A percentile compares a stretch with the other conserved stretches of the same genome.
Conservation (phyloP, 2,329 filamentous ascomycete genomes). For the Colletotrichum zoysiae region DNA sequence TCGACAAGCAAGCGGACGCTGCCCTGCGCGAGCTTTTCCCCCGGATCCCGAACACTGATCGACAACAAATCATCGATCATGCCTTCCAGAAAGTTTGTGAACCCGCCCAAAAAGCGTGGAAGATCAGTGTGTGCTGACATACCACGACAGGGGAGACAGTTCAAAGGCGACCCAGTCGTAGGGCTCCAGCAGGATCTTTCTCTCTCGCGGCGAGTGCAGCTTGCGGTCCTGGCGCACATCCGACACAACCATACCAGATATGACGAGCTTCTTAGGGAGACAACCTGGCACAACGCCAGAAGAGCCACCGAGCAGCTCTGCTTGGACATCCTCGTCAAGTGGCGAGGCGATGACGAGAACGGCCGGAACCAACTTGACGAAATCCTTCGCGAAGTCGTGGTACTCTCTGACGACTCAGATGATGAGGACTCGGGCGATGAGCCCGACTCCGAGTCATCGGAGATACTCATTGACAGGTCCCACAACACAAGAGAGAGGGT, state of each 20-base stretch:
- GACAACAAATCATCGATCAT: slow-evolving; percentile 71
- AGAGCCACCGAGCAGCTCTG: slow-evolving; percentile 72
- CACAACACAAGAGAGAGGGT: slow-evolving; percentile 18
- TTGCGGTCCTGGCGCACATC: slow-evolving; percentile 76
- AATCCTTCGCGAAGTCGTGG: slow-evolving; percentile 74
- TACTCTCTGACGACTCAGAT: slow-evolving; percentile 70
- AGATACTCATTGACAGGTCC: slow-evolving; percentile 43
- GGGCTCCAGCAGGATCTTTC: slow-evolving; percentile 68
- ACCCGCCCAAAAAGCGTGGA: neutral
- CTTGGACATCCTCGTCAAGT: slow-evolving; percentile 76
- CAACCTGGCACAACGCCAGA: slow-evolving; percentile 69
- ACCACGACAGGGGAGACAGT: slow-evolving; percentile 59
- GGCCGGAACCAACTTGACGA: slow-evolving; percentile 76
- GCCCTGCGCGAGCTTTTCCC: slow-evolving; percentile 74
- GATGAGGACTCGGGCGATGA: slow-evolving; percentile 53
- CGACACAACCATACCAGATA: slow-evolving; percentile 76
- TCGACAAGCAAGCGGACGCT: slow-evolving; percentile 72
- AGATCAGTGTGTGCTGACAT: slow-evolving; percentile 6
- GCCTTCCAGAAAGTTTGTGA: slow-evolving; percentile 71
- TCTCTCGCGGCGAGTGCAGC: slow-evolving; percentile 72
- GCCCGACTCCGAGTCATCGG: slow-evolving; percentile 49
- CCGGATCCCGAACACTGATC: slow-evolving; percentile 74
- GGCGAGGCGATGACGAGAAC: slow-evolving; percentile 78
- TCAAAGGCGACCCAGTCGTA: slow-evolving; percentile 68
- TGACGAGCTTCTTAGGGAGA: slow-evolving; percentile 70